A percentile compares a stretch with the other conserved stretches of the same genome.
phyloP scores from a whole-genome alignment of 129 eudicot species.

The Arctium minus region DNA sequence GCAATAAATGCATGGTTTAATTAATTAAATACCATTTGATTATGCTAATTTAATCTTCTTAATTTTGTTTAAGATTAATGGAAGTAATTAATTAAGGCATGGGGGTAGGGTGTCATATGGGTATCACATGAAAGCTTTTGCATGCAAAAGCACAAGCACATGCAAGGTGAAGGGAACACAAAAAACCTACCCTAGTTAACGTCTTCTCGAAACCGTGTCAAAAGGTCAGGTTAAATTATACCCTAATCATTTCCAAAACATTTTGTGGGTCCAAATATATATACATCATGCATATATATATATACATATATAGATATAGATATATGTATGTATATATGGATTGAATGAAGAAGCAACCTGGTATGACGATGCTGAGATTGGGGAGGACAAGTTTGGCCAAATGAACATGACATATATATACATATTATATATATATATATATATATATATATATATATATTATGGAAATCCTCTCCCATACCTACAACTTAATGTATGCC shows the following conservation, averaged over 20 bases:
- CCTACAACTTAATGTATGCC: conserved; percentile 8
- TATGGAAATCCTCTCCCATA: conserved; percentile 14
- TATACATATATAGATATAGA: neutral
- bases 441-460: neutral
- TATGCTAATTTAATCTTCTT: neutral
- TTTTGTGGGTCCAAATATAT: conserved; percentile 11
- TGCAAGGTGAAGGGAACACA: conserved; percentile 14
- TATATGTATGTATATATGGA: neutral
- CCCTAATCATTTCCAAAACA: neutral
- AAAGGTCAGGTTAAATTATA: conserved; percentile 1
- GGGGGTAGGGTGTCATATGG: conserved; percentile 23
- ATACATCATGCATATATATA: neutral
- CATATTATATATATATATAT: neutral
- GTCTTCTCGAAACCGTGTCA: conserved; percentile 31
- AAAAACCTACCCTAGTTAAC: conserved; percentile 7
- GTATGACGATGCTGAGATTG: conserved; percentile 31
- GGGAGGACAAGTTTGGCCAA: conserved; percentile 25
- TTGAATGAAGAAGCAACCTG: conserved; percentile 23
- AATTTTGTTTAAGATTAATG: neutral
- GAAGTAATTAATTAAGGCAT: neutral
- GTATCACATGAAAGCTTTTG: conserved; percentile 18
- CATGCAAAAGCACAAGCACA: conserved; percentile 26
- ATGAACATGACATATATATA: conserved; percentile 19
- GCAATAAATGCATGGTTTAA: neutral
- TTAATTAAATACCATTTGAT: neutral